Percentiles rank a stretch among this genome's conserved stretches.
Conservation (phyloP, 768 basidiomycete species). For the Trametes coccinea region DNA sequence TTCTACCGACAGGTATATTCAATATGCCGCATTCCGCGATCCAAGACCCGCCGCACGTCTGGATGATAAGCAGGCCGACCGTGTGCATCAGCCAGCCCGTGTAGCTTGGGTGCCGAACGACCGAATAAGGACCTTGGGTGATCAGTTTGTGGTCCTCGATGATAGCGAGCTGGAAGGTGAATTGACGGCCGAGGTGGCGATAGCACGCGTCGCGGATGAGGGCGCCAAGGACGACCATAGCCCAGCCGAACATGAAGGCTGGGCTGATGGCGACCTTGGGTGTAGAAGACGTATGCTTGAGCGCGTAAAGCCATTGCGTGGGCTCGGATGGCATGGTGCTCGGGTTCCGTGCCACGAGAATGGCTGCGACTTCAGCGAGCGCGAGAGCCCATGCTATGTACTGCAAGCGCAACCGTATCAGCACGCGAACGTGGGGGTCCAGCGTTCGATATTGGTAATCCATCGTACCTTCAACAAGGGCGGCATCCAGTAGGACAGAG, state of each 20-base stretch:
- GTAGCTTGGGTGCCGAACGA: slow-evolving; percentile 35
- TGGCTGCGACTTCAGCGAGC: background rate
- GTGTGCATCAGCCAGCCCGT: slow-evolving; percentile 10
- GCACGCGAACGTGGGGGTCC: no score
- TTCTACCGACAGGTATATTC: background rate
- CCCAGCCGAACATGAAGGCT: background rate
- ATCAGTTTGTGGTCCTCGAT: slow-evolving; percentile 27
- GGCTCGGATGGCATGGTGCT: background rate
- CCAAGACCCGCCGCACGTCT: slow-evolving; percentile 5
- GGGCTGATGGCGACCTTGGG: background rate
- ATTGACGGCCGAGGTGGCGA: slow-evolving; percentile 21
- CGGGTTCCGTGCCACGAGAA: background rate
- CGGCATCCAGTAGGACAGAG: background rate
- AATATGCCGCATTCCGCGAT: slow-evolving; percentile 12
- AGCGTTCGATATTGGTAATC: no score
- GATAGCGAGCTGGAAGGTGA: slow-evolving; percentile 24
- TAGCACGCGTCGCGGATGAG: slow-evolving; percentile 12
- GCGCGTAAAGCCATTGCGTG: background rate
- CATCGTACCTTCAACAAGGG: background rate
- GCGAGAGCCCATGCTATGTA: background rate
- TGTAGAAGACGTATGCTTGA: background rate
- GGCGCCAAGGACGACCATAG: background rate
- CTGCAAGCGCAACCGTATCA: background rate
- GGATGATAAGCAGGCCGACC: slow-evolving; percentile 1
- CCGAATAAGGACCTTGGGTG: slow-evolving; percentile 30